Base-by-base conservation (phyloP, 306 rosid genomes). In the Glycine tomentella region DNA sequence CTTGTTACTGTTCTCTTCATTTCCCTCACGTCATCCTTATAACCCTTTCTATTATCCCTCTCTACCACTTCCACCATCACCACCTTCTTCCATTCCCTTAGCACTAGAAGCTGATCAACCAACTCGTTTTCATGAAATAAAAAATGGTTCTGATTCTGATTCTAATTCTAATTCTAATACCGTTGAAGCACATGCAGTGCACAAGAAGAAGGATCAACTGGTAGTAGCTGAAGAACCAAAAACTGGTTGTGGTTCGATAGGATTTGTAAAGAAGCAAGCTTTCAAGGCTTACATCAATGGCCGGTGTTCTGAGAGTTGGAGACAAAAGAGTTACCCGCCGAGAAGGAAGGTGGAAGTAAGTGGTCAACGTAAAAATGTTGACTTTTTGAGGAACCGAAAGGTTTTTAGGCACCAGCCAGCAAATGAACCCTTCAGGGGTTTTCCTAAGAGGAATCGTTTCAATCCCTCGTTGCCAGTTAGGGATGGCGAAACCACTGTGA, bases 401-500 rank as follows among this genome's bases (percentile, higher is more conserved):
- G 10, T 25, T 25, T 25, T 25, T 25, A 25, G 31, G 31, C 31
- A 25, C 31, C 31, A 25, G 1, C 31, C 31, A 25, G 31, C 31
- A 25, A 25, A n/a, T 67, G 34, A 42, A 67, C 72, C 5, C 16
- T 13, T 3, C 13, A 33, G 66, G 61, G 49, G 10, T 52, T 80
- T 9, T 1, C 15, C 58, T 2, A 65, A 16, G 6, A 72, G 80
- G 68, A 84, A 80, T 0, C 8, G 0, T 4, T 40, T 10, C 1
- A 25, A 25, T 42, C 80, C 81, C 6, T 48, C 50, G 1, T 8
- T 78, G 3, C 88, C 88, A 0, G 42, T 88, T 4, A 16, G 31
- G 0, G 31, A 0, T 2, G 81, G 73, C 0, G 36, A 69, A 17
- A 90, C 95, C 0, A 89, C 91, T 0, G 69, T 92, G 0, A 92